Evolutionary conservation across 108 stramenopile species (phyloP).

Genomic region (Hondaea fermentalgiana): DNA sequence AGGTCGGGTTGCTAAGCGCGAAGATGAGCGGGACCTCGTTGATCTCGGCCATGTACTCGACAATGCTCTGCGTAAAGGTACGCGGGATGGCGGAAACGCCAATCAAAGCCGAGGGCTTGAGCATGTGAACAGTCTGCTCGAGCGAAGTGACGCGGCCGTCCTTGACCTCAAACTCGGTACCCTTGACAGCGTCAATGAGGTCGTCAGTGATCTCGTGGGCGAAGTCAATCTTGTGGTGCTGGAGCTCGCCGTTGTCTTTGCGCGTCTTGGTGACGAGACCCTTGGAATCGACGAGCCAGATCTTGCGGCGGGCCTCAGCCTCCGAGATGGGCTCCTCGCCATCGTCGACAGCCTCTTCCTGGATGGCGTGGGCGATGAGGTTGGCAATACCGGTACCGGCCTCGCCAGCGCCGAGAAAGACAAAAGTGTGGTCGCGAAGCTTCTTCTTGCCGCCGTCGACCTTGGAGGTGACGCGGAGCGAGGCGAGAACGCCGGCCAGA

Average conservation of each 20-base stretch:
- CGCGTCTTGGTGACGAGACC: slow-evolving; percentile 35
- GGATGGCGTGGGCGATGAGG: slow-evolving; percentile 50
- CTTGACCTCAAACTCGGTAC: not conserved
- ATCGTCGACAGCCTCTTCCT: not conserved
- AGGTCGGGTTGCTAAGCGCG: slow-evolving; percentile 91
- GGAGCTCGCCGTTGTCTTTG: slow-evolving; percentile 28
- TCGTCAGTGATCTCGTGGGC: slow-evolving; percentile 60
- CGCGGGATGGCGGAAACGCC: slow-evolving; percentile 83
- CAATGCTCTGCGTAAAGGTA: slow-evolving; percentile 58
- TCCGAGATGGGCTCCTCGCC: not conserved
- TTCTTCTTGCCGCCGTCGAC: slow-evolving; percentile 34
- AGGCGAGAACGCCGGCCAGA: slow-evolving; percentile 70
- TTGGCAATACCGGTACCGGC: slow-evolving; percentile 86
- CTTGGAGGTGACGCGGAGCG: slow-evolving; percentile 64
- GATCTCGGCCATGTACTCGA: slow-evolving; percentile 61
- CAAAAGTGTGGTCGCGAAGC: slow-evolving; percentile 72
- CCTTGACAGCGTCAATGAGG: slow-evolving; percentile 57
- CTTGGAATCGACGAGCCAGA: slow-evolving; percentile 71
- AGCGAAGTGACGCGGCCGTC: not conserved
- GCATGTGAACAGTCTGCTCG: slow-evolving; percentile 22
- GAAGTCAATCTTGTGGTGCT: slow-evolving; percentile 59
- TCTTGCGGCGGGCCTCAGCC: slow-evolving; percentile 54
- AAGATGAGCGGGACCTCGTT: slow-evolving; percentile 81
- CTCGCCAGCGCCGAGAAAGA: slow-evolving; percentile 79
- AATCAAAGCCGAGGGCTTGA: slow-evolving; percentile 78